phyloP scores from a whole-genome alignment of 257 asterid genomes.

The Anisodus tanguticus region DNA sequence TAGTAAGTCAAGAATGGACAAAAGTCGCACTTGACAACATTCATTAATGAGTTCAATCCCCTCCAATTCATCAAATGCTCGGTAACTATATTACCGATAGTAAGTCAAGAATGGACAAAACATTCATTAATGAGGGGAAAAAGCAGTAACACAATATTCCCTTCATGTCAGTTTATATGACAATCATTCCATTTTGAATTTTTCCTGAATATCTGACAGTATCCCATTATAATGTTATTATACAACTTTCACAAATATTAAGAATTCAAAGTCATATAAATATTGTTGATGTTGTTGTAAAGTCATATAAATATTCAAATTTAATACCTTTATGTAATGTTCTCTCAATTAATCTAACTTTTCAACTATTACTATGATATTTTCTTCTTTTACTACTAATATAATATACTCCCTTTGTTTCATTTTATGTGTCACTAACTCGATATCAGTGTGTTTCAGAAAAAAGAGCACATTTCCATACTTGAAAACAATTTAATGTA shows the following conservation, averaged over 20 bases:
- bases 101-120: conserved; percentile 51
- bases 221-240: neutral
- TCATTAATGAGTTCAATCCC: conserved; percentile 62
- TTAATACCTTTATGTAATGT: neutral
- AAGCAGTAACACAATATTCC: neutral
- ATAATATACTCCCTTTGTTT: neutral
- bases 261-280: neutral
- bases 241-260: conserved; percentile 18
- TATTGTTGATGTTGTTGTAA: neutral
- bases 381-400: neutral
- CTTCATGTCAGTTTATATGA: neutral
- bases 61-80: conserved; percentile 92
- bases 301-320: neutral
- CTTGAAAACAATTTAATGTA: neutral
- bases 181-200: neutral
- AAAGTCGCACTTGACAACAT: conserved; percentile 16
- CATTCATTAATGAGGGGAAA: conserved; percentile 15
- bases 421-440: neutral
- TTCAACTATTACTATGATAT: neutral
- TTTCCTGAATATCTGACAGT: neutral
- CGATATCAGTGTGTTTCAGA: neutral
- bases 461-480: neutral
- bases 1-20: conserved; percentile 53
- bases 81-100: conserved; percentile 63
- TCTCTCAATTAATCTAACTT: conserved; percentile 14